phyloP scores from a whole-genome alignment of 179 eudicot genomes.

The Beta lomatogona region DNA sequence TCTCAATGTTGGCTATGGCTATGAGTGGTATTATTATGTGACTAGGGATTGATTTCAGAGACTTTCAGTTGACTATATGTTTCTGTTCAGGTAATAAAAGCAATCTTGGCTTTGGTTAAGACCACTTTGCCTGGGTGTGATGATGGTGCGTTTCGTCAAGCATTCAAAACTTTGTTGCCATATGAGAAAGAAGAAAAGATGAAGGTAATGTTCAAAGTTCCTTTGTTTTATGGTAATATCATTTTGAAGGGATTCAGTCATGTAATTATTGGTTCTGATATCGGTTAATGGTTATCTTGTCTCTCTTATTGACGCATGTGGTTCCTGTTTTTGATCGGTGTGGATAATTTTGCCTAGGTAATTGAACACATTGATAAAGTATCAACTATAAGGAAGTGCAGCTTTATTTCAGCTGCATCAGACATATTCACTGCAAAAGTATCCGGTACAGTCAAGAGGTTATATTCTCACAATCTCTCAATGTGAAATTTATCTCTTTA shows the following conservation, averaged over 20 bases:
- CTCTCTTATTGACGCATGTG: neutral
- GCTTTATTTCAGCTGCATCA: slow-evolving; percentile 77
- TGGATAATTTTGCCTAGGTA: slow-evolving; percentile 41
- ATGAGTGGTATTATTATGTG: neutral
- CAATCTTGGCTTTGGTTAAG: slow-evolving; percentile 73
- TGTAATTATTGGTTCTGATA: neutral
- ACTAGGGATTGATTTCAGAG: neutral
- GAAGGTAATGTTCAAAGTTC: slow-evolving; percentile 43
- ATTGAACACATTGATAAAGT: slow-evolving; percentile 81
- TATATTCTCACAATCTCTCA: slow-evolving; percentile 29
- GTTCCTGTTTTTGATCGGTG: neutral
- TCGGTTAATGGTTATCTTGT: neutral
- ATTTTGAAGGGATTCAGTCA: no score
- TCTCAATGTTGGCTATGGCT: neutral
- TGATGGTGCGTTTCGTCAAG: slow-evolving; percentile 74
- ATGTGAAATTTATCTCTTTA: neutral
- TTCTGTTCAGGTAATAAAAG: slow-evolving; percentile 62
- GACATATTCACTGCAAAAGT: slow-evolving; percentile 85
- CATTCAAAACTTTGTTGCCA: slow-evolving; percentile 79
- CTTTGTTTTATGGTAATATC: neutral
- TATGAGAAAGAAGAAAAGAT: slow-evolving; percentile 81
- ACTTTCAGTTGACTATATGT: neutral
- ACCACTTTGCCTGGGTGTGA: slow-evolving; percentile 81
- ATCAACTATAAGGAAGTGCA: slow-evolving; percentile 62
- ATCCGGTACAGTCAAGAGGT: slow-evolving; percentile 94